Base-by-base conservation (phyloP, 2,329 filamentous ascomycete genomes). In the Lasiodiplodia citricola region DNA sequence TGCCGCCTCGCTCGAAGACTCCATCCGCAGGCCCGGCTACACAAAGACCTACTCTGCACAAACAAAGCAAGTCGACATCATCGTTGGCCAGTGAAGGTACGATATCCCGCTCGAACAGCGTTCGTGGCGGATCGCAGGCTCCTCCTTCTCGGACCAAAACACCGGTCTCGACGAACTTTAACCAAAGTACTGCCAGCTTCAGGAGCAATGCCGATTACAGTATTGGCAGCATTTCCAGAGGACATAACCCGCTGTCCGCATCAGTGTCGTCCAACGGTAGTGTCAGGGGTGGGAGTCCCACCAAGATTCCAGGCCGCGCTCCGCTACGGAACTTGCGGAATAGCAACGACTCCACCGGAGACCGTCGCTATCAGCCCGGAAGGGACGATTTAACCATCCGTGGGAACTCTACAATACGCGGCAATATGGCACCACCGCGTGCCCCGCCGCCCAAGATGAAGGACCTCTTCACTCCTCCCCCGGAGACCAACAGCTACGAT, bases 361-460 rank as follows among this genome's bases (percentile, higher is more conserved):
- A 97, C 75, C 90, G 94, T 56, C 74, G 41, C 13, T 75, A 51
- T 70, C 74, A 60, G 78, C 73, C 58, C 72, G 74, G 70, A 76
- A 73, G 72, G 74, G 55, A 72, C 73, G 50, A 77, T 74, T 68
- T 75, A 75, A 57, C 75, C 73, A 21, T 79, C 75, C 3, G 72
- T 78, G 41, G 73, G 74, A 74, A 75, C 37, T 60, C 54, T 4
- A 64, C 60, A 38, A 64, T 64, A 52, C 66, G 66, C 72, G 74
- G 51, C 10, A 60, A 67, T 7, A 83, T 82, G 81, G 79, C 75
- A 69, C 81, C 79, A 67, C 81, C 80, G 72, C 82, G 85, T 31
- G 87, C 87, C 64, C 87, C 87, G 75, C 94, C 94, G 14, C 95
- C 95, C 60, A 96, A 94, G 79, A 97, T 98, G 94, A 90, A 95